Evolutionary conservation across 2,329 filamentous ascomycete species (phyloP), one percentile per base, ranked within the genome.

Genomic region (Aspergillus puulaauensis): DNA sequence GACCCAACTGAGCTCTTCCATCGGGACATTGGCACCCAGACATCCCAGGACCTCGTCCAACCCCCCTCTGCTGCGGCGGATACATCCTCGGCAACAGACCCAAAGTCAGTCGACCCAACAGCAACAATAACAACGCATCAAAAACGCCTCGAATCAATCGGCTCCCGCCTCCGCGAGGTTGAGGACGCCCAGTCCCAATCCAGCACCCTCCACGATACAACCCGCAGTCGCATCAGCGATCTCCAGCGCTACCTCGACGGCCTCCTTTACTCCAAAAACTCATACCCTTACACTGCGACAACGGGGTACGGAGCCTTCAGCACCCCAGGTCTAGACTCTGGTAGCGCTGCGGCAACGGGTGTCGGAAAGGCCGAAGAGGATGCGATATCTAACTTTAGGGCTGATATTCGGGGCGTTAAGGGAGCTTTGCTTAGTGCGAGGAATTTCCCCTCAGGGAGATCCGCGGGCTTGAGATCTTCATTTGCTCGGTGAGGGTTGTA

Each of bases 1-100:
- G 85, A 87, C 63, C 83, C 84, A 3, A 85, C 84, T 2, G 84
- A 86, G 68, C 81, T 87, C 41, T 88, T 84, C 69, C 83, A 86
- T 68, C 80, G 85, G 33, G 85, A 87, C 64, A 81, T 83, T 58
- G 85, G 83, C 51, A 86, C 84, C 0, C 85, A 88, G 66, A 88
- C 86, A 3, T 80, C 79, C 2, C 82, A 82, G 24, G 69, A 70
- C 31, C 40, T 60, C 19, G 33, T 24, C 21, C 41, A 56, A 57
- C 31, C 53, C 23, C 27, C 49, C 11, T 21, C 55, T n/a, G 14
- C 53, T 23, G 27, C 24, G 21, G 21, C 21, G 27, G 53, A 56
- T 24, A 48, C 27, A 39, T 43, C 11, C 15, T 52, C 9, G 17
- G 37, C 8, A 24, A 71, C 72, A 1, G 59, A 69, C 9, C 55